Conservation (phyloP, 164 flowering plant genomes). For the Sextonia rubra region DNA sequence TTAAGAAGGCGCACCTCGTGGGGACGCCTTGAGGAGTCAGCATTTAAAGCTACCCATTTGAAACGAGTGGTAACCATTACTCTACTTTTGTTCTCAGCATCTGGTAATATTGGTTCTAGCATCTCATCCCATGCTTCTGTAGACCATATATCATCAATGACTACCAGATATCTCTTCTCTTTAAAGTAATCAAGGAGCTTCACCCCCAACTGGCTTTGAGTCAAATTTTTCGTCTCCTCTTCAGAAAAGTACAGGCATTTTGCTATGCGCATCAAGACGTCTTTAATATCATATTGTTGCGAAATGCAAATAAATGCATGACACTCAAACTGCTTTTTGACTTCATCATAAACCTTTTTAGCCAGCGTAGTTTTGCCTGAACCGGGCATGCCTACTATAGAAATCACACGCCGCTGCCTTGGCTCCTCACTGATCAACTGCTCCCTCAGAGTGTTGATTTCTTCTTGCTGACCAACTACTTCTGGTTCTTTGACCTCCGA, state of each 20-base stretch:
- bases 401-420: conserved; percentile 10
- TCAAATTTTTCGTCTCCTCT: neutral
- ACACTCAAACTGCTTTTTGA: neutral
- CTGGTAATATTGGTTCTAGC: neutral
- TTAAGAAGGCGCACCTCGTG: neutral
- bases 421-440: neutral
- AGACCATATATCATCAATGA: neutral
- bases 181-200: neutral
- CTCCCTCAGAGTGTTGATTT: neutral
- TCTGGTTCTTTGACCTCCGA: neutral
- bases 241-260: neutral
- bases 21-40: neutral
- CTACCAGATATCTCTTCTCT: neutral
- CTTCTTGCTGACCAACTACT: neutral
- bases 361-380: conserved; percentile 25
- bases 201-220: rapidly evolving
- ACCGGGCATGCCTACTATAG: conserved; percentile 17
- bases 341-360: conserved; percentile 12
- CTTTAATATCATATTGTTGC: neutral
- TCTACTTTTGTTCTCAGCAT: neutral
- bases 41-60: neutral
- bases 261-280: neutral
- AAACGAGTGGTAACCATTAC: neutral
- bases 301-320: neutral
- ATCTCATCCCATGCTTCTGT: neutral